These are phyloP conservation scores for Nemania sp. DNA, from an alignment of 2,329 filamentous ascomycete species.

Conservation along the genomic window DNA sequence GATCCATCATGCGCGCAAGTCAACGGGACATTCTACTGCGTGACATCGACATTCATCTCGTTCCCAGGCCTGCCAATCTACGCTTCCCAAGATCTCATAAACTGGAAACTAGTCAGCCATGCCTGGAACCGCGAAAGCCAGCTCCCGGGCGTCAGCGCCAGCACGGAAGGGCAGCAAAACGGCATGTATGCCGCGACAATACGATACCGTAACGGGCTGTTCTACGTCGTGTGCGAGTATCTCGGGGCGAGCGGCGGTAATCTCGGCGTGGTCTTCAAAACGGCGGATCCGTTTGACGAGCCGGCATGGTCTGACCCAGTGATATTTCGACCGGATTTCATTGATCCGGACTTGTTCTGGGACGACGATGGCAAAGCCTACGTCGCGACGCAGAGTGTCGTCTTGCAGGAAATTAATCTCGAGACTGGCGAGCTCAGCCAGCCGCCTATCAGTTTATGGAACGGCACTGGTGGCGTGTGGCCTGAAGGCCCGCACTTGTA, in stretches of 20 bases:
- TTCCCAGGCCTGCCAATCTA: conserved; percentile 58
- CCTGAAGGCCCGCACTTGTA: conserved; percentile 52
- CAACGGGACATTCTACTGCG: conserved; percentile 54
- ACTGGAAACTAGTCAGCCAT: conserved; percentile 51
- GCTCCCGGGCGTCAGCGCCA: conserved; percentile 43
- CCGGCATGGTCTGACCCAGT: conserved; percentile 47
- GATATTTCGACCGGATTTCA: conserved; percentile 38
- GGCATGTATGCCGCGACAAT: conserved; percentile 43
- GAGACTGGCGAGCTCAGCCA: conserved; percentile 41
- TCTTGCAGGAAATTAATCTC: conserved; percentile 41
- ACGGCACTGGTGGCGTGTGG: conserved; percentile 48
- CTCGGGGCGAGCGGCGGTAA: conserved; percentile 22
- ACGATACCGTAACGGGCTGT: conserved; percentile 36
- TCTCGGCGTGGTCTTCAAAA: conserved; percentile 42
- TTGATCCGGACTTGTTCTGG: conserved; percentile 49
- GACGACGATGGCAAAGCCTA: conserved; percentile 45
- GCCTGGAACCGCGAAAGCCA: conserved; percentile 47
- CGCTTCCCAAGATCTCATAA: conserved; percentile 53
- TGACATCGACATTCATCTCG: conserved; percentile 54
- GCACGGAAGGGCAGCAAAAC: conserved; percentile 36
- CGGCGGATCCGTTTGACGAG: conserved; percentile 45
- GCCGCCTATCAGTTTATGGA: conserved; percentile 43
- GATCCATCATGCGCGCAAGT: conserved; percentile 47
- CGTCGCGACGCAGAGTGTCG: conserved; percentile 39
- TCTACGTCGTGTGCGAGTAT: conserved; percentile 41